Conservation (phyloP, 2,329 filamentous ascomycete genomes). For the Pseudogymnoascus sp. region DNA sequence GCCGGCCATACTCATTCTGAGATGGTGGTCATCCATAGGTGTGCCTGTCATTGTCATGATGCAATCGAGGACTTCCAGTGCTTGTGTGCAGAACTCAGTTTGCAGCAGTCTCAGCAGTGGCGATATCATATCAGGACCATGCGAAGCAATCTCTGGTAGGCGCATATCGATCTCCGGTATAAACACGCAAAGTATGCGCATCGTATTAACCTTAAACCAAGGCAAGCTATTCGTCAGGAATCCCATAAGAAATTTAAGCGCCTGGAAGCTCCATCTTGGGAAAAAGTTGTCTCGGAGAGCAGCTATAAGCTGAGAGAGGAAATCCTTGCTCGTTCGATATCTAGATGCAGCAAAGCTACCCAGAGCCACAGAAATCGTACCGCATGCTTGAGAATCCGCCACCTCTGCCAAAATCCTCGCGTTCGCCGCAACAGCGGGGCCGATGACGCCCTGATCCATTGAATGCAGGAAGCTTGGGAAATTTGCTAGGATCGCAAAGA, state of each 20-base stretch:
- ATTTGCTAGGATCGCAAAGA: conserved; percentile 87
- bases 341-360: conserved; percentile 59
- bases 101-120: conserved; percentile 82
- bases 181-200: conserved; percentile 77
- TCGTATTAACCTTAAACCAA: conserved; percentile 89
- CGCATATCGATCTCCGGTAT: conserved; percentile 91
- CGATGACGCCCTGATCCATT: conserved; percentile 56
- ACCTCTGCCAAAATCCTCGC: conserved; percentile 63
- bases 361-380: conserved; percentile 59
- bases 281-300: conserved; percentile 73
- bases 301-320: conserved; percentile 63
- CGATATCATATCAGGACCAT: conserved; percentile 91
- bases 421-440: conserved; percentile 48
- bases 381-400: conserved; percentile 62
- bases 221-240: conserved; percentile 78
- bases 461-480: conserved; percentile 75
- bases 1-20: conserved; percentile 97
- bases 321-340: conserved; percentile 62
- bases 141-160: conserved; percentile 77
- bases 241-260: conserved; percentile 83
- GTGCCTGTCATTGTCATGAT: conserved; percentile 91
- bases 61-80: conserved; percentile 82
- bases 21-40: conserved; percentile 85
- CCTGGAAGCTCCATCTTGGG: conserved; percentile 71
- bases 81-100: conserved; percentile 88